Base-by-base conservation (phyloP, 176 grass and related monocot species). In the Elymus sibiricus region DNA sequence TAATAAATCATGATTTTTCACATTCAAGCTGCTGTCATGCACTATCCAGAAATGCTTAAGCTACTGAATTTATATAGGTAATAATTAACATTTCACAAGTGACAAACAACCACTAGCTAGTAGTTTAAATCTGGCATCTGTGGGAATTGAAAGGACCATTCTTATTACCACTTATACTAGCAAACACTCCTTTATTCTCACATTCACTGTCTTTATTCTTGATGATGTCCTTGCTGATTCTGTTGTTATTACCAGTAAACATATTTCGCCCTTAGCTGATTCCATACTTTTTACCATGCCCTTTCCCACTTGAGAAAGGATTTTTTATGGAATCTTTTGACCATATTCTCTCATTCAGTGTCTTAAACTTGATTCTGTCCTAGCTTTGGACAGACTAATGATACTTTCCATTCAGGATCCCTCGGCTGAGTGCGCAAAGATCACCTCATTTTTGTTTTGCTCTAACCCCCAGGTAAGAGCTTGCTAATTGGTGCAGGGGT, bases 311-410 rank as follows among this genome's bases (percentile, higher is more conserved):
- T 72, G 28, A 26, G 26, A 49, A 76, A 76, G 62, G 60, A 80
- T 62, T 84, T 79, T 87, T 10, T 80, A 69, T 74, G 79, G 75
- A 91, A 76, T 29, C 29, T 87, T 91, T 84, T 87, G 85, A 91
- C 89, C 76, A 70, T 84, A 84, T 91, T 87, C 84, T 80, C 58
- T 31, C 28, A 68, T 87, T 84, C 67, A 38, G 27, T 66, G 80
- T 75, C 44, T 90, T 84, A 83, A 87, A 61, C 11, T 68, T 58
- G 74, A 87, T 76, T 84, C 69, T 11, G 16, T 51, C 85, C 27
- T 85, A 25, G 59, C 59, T 61, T 21, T 70, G 32, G 49, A 35
- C 64, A 66, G 76, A 85, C 25, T 65, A 85, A 78, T 82, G 53
- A 29, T 91, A 78, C 78, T 91, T 85, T 82, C 34, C 77, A 43